Evolutionary conservation across 2,329 filamentous ascomycete species (phyloP).

Genomic region (Orbilia ellipsospora): DNA sequence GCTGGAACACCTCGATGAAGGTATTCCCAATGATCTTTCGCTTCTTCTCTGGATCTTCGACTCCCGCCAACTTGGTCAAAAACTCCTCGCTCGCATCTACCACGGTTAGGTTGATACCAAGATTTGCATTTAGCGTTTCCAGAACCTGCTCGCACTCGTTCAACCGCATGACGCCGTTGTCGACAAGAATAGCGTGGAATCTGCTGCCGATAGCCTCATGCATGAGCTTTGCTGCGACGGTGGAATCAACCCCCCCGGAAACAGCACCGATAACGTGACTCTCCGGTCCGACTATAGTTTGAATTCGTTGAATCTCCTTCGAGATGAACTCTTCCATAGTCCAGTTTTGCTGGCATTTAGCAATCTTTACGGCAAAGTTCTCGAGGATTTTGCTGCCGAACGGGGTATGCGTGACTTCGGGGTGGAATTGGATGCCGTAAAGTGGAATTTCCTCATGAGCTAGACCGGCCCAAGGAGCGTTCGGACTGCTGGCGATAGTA

Average conservation of each 20-base stretch:
- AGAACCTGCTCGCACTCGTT: conserved; percentile 87
- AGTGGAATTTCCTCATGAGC: conserved; percentile 71
- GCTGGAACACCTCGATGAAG: conserved; percentile 85
- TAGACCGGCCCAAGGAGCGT: conserved; percentile 83
- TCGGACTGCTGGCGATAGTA: conserved; percentile 78
- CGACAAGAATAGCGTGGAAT: conserved; percentile 85
- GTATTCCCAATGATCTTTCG: conserved; percentile 87
- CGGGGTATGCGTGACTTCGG: conserved; percentile 80
- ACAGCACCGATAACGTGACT: conserved; percentile 85
- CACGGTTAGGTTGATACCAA: conserved; percentile 91
- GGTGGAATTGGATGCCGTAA: conserved; percentile 82
- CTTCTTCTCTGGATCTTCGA: conserved; percentile 85
- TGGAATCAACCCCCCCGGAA: conserved; percentile 87
- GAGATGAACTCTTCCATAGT: conserved; percentile 85
- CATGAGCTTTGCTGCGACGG: conserved; percentile 88
- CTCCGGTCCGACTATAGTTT: conserved; percentile 80
- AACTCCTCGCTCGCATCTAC: conserved; percentile 83
- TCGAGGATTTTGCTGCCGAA: conserved; percentile 76
- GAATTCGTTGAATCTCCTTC: conserved; percentile 82
- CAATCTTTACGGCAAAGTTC: conserved; percentile 89
- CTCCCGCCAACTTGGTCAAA: conserved; percentile 78
- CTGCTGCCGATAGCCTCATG: conserved; percentile 84
- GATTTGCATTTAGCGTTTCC: conserved; percentile 78
- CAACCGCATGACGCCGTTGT: conserved; percentile 86
- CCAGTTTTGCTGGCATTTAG: conserved; percentile 80